Evolutionary conservation across 2,329 filamentous ascomycete genomes (phyloP).

Genomic region (Teratosphaeria destructans): DNA sequence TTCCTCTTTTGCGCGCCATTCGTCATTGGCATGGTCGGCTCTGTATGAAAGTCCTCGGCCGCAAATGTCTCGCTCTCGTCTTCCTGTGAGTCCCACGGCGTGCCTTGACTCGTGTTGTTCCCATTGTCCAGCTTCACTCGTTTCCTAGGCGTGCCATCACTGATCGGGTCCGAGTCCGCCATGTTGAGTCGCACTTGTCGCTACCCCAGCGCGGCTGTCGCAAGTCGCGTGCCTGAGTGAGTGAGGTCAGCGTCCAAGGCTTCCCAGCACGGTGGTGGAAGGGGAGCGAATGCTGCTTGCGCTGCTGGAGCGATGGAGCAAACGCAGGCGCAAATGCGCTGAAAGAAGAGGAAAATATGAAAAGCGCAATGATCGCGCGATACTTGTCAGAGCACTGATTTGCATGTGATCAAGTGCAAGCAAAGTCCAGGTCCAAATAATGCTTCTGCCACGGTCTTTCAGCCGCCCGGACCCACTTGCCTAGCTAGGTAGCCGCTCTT

Average conservation of each 20-base stretch:
- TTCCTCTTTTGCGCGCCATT: constrained; percentile 11
- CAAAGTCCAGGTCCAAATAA: neutral
- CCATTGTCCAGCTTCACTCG: constrained; percentile 19
- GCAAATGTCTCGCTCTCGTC: constrained; percentile 41
- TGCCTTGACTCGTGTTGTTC: constrained; percentile 3
- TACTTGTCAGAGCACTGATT: neutral
- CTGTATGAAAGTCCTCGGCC: constrained; percentile 40
- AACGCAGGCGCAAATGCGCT: neutral
- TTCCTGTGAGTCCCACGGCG: constrained; percentile 27
- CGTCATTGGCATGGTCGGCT: constrained; percentile 38
- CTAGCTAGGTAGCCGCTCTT: neutral
- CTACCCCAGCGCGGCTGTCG: neutral
- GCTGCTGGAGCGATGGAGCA: neutral
- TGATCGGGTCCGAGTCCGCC: constrained; percentile 26
- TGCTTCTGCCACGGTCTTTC: neutral
- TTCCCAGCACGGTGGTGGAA: neutral
- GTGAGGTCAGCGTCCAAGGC: neutral
- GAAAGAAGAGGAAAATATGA: neutral
- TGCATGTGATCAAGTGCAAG: neutral
- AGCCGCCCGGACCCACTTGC: neutral
- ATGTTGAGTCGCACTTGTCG: constrained; percentile 7
- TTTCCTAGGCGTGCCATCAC: constrained; percentile 24
- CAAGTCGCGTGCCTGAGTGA: neutral
- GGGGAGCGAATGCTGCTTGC: neutral
- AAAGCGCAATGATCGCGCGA: neutral